Evolutionary conservation across 2,329 filamentous ascomycete genomes (phyloP).

Genomic region (Pyrenophora seminiperda): DNA sequence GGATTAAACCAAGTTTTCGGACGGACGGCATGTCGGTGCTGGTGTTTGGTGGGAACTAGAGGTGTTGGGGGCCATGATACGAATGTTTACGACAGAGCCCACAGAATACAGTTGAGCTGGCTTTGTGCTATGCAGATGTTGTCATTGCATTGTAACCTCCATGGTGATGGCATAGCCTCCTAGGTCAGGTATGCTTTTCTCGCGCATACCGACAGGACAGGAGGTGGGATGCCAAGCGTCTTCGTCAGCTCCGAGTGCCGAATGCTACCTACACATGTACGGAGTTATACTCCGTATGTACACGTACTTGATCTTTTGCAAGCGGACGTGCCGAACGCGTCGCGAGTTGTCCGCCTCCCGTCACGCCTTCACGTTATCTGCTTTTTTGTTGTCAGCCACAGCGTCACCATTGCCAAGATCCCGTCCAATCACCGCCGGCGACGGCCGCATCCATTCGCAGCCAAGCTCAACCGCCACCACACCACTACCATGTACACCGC

Average conservation of each 20-base stretch:
- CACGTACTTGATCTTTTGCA: neutral
- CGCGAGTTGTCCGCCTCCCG: neutral
- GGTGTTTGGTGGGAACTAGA: too few species aligned
- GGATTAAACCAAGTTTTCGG: too few species aligned
- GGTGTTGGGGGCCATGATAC: too few species aligned
- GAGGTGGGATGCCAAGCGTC: neutral
- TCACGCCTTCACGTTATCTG: conserved; percentile 8
- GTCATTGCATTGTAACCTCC: too few species aligned
- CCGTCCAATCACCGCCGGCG: neutral
- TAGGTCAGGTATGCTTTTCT: too few species aligned
- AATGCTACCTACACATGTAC: too few species aligned
- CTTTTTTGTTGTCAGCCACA: conserved; percentile 4
- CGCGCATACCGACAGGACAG: neutral
- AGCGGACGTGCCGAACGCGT: conserved; percentile 2
- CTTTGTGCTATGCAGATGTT: too few species aligned
- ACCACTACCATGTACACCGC: neutral
- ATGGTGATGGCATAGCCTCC: too few species aligned
- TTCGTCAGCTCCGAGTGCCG: neutral
- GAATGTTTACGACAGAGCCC: too few species aligned
- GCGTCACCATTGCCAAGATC: conserved; percentile 5
- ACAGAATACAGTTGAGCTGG: too few species aligned
- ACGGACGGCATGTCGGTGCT: too few species aligned
- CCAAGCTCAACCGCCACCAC: neutral
- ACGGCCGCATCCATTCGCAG: neutral
- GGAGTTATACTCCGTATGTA: neutral